phyloP scores from a whole-genome alignment of 2,329 filamentous ascomycete species.

The Colletotrichum siamense region DNA sequence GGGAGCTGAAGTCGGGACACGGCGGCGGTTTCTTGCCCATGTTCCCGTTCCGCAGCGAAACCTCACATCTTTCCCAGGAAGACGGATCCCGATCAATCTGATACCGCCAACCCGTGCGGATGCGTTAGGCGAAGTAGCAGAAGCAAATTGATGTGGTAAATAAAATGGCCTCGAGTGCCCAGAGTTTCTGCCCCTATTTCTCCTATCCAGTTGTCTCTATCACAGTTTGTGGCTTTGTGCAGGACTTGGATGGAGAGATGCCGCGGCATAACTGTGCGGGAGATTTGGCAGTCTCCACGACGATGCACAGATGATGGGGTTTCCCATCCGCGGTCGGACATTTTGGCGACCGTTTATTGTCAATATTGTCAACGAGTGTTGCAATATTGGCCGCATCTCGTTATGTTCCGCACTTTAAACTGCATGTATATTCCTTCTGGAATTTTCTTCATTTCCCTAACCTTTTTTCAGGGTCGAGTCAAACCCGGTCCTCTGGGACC shows the following conservation, averaged over 20 bases:
- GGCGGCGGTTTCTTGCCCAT: not conserved
- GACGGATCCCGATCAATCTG: conserved; percentile 4
- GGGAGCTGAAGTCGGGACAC: not conserved
- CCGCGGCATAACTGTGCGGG: not conserved
- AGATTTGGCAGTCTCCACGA: not conserved
- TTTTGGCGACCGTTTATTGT: not conserved
- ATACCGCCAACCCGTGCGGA: not conserved
- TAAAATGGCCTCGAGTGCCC: not conserved
- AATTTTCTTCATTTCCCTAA: not conserved
- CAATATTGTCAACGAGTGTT: not conserved
- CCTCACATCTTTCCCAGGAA: not conserved
- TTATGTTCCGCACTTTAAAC: not conserved
- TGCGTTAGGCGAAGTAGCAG: conserved; percentile 14
- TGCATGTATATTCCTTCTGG: not conserved
- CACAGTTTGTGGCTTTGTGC: not conserved
- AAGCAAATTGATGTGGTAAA: conserved; percentile 13
- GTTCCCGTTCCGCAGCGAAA: not conserved
- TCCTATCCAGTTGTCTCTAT: not conserved
- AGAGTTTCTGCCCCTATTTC: not conserved
- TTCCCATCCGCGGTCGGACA: not conserved
- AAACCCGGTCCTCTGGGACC: not conserved
- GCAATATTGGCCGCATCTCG: not conserved
- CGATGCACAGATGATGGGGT: not conserved
- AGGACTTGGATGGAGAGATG: not conserved
- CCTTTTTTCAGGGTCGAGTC: not conserved